Conservation (phyloP, 176 grass and related monocot species). For the sorghum (Sorghum bicolor) region Sorghum_bicolor_NCBIv3 NC_012872.2:8669001-8669500, state of each 20-base stretch:
- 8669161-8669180: not conserved
- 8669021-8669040: too few species aligned
- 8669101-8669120: not conserved
- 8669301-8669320: constrained; percentile 32
- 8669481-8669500: not conserved
- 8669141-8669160: not conserved
- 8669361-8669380: not conserved
- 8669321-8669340: constrained; percentile 16
- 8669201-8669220: too few species aligned
- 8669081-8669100: not conserved
- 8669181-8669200: too few species aligned
- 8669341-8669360: not conserved
- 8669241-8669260: not conserved
- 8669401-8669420: not conserved
- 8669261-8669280: not conserved
- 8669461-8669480: not conserved
- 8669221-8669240: not conserved
- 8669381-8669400: not conserved
- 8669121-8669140: not conserved
- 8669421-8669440: not conserved
- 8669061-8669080: too few species aligned
- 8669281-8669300: constrained; percentile 11
- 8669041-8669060: too few species aligned
- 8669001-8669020: too few species aligned
- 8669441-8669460: not conserved